A percentile compares a stretch with the other conserved stretches of the same genome.
Conservation (phyloP, 441 rosid genomes). For the Corymbia citriodora region DNA sequence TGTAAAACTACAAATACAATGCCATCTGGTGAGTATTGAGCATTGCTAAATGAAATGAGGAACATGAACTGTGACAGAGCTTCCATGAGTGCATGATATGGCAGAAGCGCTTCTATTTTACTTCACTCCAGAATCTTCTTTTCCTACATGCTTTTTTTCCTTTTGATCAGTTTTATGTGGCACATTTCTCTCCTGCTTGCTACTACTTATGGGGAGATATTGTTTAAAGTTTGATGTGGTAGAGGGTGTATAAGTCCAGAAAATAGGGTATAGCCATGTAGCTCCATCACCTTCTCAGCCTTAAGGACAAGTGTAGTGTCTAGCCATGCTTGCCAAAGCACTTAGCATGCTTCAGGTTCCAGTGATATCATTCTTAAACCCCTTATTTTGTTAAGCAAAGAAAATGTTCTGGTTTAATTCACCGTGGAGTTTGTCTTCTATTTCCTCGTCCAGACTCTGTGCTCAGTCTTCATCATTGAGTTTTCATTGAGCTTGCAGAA, state of each 20-base stretch:
- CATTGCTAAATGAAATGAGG: not conserved
- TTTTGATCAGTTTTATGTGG: not conserved
- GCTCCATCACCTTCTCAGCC: not conserved
- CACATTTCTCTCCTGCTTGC: not conserved
- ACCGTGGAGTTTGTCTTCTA: not conserved
- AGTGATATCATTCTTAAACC: not conserved
- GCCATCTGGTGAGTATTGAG: not conserved
- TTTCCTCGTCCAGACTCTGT: not conserved
- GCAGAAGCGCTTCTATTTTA: not conserved
- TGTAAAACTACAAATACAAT: not conserved
- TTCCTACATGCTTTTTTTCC: not conserved
- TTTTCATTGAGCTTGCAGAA: not conserved
- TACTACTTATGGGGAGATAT: not conserved
- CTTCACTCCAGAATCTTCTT: not conserved
- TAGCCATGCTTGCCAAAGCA: not conserved
- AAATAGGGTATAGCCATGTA: not conserved
- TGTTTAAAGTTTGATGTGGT: not conserved
- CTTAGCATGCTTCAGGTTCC: not conserved
- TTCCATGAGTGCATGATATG: not conserved
- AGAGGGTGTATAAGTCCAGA: not conserved
- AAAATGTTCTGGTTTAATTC: not conserved
- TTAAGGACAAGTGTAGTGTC: not conserved
- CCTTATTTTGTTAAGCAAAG: not conserved
- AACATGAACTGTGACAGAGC: not conserved
- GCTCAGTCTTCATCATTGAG: not conserved